A percentile compares a stretch with the other conserved stretches of the same genome.
Conservation (phyloP, 2,329 filamentous ascomycete species). For the Arthrobotrys entomopaga region DNA sequence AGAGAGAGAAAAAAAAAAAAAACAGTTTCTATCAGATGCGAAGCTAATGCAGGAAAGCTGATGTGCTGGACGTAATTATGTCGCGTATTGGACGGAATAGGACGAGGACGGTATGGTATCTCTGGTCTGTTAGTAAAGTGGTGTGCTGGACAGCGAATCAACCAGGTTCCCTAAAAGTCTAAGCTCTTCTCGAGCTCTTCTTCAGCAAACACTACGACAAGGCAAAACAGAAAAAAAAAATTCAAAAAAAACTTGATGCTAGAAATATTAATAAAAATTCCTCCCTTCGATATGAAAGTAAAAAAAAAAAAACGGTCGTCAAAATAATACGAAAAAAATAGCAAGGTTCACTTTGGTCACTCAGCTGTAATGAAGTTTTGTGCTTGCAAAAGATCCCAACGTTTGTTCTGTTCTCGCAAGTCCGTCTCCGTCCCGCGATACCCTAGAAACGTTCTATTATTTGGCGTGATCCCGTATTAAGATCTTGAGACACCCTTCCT, state of each 20-base stretch:
- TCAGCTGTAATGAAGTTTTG: conserved; percentile 36
- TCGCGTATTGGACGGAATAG: conserved; percentile 16
- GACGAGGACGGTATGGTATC: background rate
- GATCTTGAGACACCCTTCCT: background rate
- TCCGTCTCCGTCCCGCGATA: conserved; percentile 44
- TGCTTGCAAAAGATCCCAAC: conserved; percentile 1
- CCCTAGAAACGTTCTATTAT: conserved; percentile 26
- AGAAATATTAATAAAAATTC: background rate
- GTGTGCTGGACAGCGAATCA: conserved; percentile 53
- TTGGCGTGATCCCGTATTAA: conserved; percentile 45
- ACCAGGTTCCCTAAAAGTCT: conserved; percentile 44
- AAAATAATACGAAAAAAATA: conserved; percentile 6
- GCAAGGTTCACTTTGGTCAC: conserved; percentile 20
- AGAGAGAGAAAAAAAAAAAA: conserved; percentile 6
- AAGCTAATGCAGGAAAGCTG: conserved; percentile 45
- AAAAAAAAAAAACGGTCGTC: too few species aligned
- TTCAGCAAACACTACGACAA: conserved; percentile 36
- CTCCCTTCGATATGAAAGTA: too few species aligned
- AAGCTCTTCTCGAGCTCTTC: conserved; percentile 34
- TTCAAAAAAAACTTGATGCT: background rate
- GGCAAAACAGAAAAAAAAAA: conserved; percentile 17
- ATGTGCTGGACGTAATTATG: conserved; percentile 28
- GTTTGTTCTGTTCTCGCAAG: conserved; percentile 22
- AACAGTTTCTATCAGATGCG: conserved; percentile 36
- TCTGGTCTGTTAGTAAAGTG: conserved; percentile 8